Evolutionary conservation across 2,329 filamentous ascomycete genomes (phyloP), one percentile per base, ranked within the genome.

Genomic region (Colletotrichum brevisporum): DNA sequence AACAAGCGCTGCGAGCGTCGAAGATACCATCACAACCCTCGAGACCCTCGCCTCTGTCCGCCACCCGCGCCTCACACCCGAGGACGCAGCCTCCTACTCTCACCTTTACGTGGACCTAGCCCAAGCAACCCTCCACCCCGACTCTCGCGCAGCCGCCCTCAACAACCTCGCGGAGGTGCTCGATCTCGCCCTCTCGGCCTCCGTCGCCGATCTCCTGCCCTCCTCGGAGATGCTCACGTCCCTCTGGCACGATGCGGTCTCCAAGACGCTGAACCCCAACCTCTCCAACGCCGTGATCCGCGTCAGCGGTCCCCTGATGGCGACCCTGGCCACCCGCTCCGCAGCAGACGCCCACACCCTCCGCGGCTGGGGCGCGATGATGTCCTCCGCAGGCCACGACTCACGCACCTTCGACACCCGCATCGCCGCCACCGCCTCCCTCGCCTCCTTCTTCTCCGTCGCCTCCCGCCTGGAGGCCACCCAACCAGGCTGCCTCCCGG

Each of bases 331-430:
- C 70, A 77, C 5, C 62, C 73, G 9, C 54, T 70, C 51, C 43
- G 51, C 63, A 39, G 16, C 71, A 10, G 63, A 63, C 6, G 54
- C 70, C 16, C 61, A 69, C n/a, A 75, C 74, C 5, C 70, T 82
- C 24, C 72, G 71, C 16, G 76, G 74, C 53, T 89, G 88, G 86
- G 86, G 85, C 4, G 69, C 74, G 16, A 83, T 88, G 78, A 81
- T 89, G 74, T 79, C 81, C 4, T 61, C 55, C 10, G 21, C 62
- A 65, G 16, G 56, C 39, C 45, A 27, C 41, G 63, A 53, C 61
- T 47, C 56, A 60, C 70, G 91, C 88, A 86, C 88, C 18, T 92
- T 92, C 68, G 89, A 92, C 75, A 89, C 86, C 0, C 88, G 92
- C 57, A 83, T 88, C 74, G 88, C 91, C 0, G 89, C 89, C 1